Evolutionary conservation across 116 monocot species (phyloP).

Genomic region (Dioscorea cayenensis): DNA sequence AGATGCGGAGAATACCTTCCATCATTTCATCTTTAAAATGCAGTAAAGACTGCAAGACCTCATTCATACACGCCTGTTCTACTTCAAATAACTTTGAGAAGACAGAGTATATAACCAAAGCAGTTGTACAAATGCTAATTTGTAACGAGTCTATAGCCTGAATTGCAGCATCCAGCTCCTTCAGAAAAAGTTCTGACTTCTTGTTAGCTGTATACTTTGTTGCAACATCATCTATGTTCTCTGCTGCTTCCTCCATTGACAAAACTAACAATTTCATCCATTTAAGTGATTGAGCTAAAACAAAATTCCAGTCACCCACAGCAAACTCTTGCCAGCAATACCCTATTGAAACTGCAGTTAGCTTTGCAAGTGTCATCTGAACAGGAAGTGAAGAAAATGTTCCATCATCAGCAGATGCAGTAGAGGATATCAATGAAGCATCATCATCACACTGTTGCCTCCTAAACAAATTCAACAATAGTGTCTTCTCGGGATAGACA

Average conservation of each 20-base stretch:
- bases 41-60: slow-evolving; percentile 18
- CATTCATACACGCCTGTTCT: slow-evolving; percentile 23
- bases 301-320: slow-evolving; percentile 86
- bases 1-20: slow-evolving; percentile 69
- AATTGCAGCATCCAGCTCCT: slow-evolving; percentile 49
- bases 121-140: slow-evolving; percentile 49
- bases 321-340: slow-evolving; percentile 84
- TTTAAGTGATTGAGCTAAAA: slow-evolving; percentile 36
- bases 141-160: slow-evolving; percentile 32
- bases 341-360: slow-evolving; percentile 67
- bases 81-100: slow-evolving; percentile 30
- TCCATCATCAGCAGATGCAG: background rate
- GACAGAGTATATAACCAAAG: slow-evolving; percentile 50
- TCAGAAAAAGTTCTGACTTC: slow-evolving; percentile 19
- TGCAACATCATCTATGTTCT: slow-evolving; percentile 58
- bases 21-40: slow-evolving; percentile 38
- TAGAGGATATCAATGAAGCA: slow-evolving; percentile 10
- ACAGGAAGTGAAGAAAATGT: slow-evolving; percentile 15
- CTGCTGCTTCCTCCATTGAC: slow-evolving; percentile 74
- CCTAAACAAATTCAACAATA: slow-evolving; percentile 61
- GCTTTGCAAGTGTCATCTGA: slow-evolving; percentile 50
- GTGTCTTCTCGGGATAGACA: slow-evolving; percentile 37
- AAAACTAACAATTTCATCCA: slow-evolving; percentile 70
- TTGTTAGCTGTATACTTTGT: slow-evolving; percentile 7
- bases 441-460: slow-evolving; percentile 40